These are phyloP conservation scores for Tripterygium wilfordii DNA, from an alignment of 177 flowering plant genomes.

Conservation along the genomic window DNA sequence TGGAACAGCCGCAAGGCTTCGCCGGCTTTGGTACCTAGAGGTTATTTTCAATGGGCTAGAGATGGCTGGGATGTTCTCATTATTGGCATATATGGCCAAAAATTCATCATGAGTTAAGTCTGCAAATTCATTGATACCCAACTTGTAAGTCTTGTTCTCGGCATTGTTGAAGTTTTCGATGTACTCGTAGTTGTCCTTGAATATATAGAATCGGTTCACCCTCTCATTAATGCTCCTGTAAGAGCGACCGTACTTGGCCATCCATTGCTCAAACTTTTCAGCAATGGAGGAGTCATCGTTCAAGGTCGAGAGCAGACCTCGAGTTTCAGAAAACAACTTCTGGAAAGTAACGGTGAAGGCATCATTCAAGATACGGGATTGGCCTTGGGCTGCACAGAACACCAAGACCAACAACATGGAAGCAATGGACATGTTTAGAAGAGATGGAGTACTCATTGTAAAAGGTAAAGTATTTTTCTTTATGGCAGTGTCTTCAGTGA, in stretches of 20 bases:
- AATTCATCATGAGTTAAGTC: slow-evolving; percentile 49
- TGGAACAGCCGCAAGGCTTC: no score
- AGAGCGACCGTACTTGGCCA: not conserved
- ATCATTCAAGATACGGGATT: no score
- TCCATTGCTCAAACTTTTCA: slow-evolving; percentile 4
- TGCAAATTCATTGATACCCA: slow-evolving; percentile 37
- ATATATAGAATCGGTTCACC: slow-evolving; percentile 2
- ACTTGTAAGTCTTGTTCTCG: slow-evolving; percentile 12
- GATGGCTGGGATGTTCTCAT: not conserved
- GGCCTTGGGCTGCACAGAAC: slow-evolving; percentile 10
- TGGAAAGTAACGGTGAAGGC: no score
- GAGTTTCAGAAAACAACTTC: no score
- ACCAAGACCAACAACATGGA: not conserved
- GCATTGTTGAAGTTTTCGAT: slow-evolving; percentile 3
- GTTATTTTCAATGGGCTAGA: slow-evolving; percentile 16
- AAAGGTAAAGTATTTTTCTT: no score
- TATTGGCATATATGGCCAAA: not conserved
- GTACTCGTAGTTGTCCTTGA: slow-evolving; percentile 1
- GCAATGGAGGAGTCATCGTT: slow-evolving; percentile 3
- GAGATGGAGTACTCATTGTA: not conserved
- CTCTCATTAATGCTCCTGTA: not conserved
- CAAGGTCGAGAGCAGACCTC: slow-evolving; percentile 10
- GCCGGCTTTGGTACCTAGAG: no score
- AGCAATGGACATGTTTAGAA: not conserved
- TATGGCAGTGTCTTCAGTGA: no score